These are phyloP conservation scores for Mycosphaerelloides madeirae DNA, from an alignment of 2,329 filamentous ascomycete species.

Conservation along the genomic window DNA sequence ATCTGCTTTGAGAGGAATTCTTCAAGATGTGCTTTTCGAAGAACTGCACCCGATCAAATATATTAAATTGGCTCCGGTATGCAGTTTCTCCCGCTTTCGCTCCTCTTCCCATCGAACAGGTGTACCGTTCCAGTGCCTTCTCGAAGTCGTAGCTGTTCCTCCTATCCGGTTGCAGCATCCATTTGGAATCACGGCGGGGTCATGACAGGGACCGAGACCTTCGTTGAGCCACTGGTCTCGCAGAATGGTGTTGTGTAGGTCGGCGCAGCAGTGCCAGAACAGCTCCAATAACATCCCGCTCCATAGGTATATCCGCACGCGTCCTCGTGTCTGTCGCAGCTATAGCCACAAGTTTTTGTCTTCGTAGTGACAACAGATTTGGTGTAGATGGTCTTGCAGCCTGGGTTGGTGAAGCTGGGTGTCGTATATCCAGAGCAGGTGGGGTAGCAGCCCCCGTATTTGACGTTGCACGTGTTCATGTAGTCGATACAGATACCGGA, in stretches of 20 bases:
- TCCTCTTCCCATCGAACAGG: too few species aligned
- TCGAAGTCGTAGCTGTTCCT: too few species aligned
- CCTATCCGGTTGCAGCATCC: too few species aligned
- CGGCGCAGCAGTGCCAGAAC: conserved; percentile 9
- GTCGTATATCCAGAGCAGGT: conserved; percentile 17
- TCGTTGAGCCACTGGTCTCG: not conserved
- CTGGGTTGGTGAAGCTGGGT: conserved; percentile 20
- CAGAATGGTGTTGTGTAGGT: conserved; percentile 16
- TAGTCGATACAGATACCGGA: conserved; percentile 21
- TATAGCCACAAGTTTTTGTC: conserved; percentile 12
- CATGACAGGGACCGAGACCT: too few species aligned
- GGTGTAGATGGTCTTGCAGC: conserved; percentile 13
- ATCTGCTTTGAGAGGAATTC: too few species aligned
- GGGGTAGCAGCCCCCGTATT: conserved; percentile 24
- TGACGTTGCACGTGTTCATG: conserved; percentile 22
- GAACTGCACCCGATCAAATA: too few species aligned
- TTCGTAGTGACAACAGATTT: conserved; percentile 5
- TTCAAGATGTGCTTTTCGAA: too few species aligned
- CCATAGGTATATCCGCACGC: conserved; percentile 21
- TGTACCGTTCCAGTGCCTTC: too few species aligned
- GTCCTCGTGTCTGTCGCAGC: conserved; percentile 17
- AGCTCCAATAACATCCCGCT: conserved; percentile 18
- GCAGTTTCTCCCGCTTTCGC: too few species aligned
- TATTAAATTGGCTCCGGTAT: too few species aligned
- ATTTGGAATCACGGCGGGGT: too few species aligned